Evolutionary conservation across 2,329 filamentous ascomycete species (phyloP), one percentile per base, ranked within the genome.

Genomic region (Colletotrichum plurivorum): DNA sequence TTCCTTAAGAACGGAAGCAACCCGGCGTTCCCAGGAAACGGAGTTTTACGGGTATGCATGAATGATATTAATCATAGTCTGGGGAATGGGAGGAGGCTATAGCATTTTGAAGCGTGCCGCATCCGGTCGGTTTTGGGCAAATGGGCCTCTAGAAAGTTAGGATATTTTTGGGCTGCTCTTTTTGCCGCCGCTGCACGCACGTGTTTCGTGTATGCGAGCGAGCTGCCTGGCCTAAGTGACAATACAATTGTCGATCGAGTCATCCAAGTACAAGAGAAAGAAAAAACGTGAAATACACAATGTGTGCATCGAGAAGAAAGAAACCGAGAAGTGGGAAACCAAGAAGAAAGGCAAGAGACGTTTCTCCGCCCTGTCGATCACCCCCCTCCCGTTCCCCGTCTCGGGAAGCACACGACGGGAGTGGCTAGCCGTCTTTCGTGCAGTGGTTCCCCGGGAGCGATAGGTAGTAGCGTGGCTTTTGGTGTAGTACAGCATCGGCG

Each of bases 351-450:
- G 27, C 2, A 48, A 36, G 9, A 20, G 22, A 49, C 13, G 54
- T 43, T 58, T 27, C 12, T 8, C 20, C 4, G 56, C 56, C 56
- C 56, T 51, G 45, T 59, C 56, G 45, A 59, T 59, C 56, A 6
- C 41, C 41, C 5, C 13, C 20, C 45, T 31, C 10, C 46, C 4
- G 20, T 18, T 49, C 5, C 15, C 46, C 46, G n/a, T 49, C 46
- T 49, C 5, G 2, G 41, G 41, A 13, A n/a, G 13, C 13, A n/a
- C 13, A 43, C 41, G 41, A 43, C 41, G 41, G 41, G 41, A 43
- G 41, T 43, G 41, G 41, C 41, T 43, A 15, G 41, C 41, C 31
- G 31, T 10, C 31, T 10, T 36, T 36, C 31, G 31, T 36, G 31
- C 31, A 36, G 31, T 12, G 31, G 31, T 36, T 36, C 31, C 31